A percentile compares a stretch with the other conserved stretches of the same genome.
phyloP scores from a whole-genome alignment of 257 asterid genomes.

The Capsicum pubescens region DNA sequence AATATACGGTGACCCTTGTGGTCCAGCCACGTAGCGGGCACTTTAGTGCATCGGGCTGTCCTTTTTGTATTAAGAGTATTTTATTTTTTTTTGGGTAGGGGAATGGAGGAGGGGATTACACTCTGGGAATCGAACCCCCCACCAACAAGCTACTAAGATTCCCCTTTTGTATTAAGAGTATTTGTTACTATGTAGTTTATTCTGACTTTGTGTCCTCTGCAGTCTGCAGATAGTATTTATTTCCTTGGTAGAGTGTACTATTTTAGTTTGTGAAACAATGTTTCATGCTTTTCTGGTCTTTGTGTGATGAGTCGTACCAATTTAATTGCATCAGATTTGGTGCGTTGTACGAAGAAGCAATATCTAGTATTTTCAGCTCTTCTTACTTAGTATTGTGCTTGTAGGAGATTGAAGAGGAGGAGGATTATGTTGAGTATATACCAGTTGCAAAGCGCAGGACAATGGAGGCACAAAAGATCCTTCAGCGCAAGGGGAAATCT shows the following conservation, averaged over 20 bases:
- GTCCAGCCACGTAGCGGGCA: no score
- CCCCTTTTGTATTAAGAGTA: no score
- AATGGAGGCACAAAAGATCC: constrained; percentile 71
- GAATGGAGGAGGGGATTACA: no score
- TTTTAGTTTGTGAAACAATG: not conserved
- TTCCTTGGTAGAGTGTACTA: not conserved
- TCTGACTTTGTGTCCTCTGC: not conserved
- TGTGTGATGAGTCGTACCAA: not conserved
- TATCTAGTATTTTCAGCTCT: not conserved
- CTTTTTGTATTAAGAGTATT: no score
- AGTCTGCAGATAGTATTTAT: no score
- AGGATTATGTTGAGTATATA: constrained; percentile 66
- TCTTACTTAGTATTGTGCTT: constrained; percentile 25
- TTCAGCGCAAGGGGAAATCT: constrained; percentile 70
- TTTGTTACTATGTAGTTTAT: not conserved
- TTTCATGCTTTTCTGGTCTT: not conserved
- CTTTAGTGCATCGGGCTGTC: no score
- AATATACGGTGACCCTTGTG: no score
- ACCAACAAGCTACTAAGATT: no score
- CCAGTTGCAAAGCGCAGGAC: constrained; percentile 84
- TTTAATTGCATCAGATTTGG: not conserved
- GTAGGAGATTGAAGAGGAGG: constrained; percentile 64
- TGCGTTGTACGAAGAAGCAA: not conserved
- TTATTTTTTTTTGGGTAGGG: no score
- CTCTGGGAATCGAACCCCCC: no score